phyloP scores from a whole-genome alignment of 495 filamentous ascomycete species.

The Annulohypoxylon bovei region DNA sequence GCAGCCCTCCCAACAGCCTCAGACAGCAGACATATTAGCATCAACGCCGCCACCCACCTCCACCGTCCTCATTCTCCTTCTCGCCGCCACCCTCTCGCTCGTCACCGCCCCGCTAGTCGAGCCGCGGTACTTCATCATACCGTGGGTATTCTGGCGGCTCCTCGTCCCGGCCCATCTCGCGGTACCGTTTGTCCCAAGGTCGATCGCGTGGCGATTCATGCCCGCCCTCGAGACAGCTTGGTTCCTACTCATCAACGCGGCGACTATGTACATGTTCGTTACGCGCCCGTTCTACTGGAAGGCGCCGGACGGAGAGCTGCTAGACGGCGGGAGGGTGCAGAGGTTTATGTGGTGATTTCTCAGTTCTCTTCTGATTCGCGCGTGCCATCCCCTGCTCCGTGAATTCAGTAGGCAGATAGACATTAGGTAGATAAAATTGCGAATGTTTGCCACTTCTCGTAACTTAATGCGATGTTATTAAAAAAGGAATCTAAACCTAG shows the following conservation, averaged over 20 bases:
- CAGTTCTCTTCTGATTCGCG: not conserved
- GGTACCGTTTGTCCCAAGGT: conserved; percentile 29
- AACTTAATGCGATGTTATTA: not conserved
- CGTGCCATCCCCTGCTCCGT: not conserved
- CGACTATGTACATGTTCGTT: conserved; percentile 84
- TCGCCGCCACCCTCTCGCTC: conserved; percentile 77
- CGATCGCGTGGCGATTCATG: conserved; percentile 34
- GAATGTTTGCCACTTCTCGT: not conserved
- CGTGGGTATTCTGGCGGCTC: conserved; percentile 93
- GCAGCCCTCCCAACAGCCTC: not conserved
- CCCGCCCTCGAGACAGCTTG: conserved; percentile 79
- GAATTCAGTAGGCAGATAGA: not conserved
- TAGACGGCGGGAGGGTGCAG: conserved; percentile 82
- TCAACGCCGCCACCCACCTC: conserved; percentile 46
- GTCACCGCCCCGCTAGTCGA: conserved; percentile 92
- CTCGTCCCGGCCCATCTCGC: conserved; percentile 66
- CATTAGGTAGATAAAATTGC: not conserved
- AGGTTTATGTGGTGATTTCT: conserved; percentile 86
- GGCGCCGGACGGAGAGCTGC: conserved; percentile 49
- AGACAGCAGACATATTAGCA: not conserved
- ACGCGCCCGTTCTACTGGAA: conserved; percentile 82
- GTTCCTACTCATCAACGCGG: conserved; percentile 76
- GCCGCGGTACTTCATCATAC: conserved; percentile 92
- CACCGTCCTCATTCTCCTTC: conserved; percentile 70
- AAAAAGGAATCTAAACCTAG: not conserved